Evolutionary conservation across 2,329 filamentous ascomycete species (phyloP).

Genomic region (Fusarium nisikadoi): DNA sequence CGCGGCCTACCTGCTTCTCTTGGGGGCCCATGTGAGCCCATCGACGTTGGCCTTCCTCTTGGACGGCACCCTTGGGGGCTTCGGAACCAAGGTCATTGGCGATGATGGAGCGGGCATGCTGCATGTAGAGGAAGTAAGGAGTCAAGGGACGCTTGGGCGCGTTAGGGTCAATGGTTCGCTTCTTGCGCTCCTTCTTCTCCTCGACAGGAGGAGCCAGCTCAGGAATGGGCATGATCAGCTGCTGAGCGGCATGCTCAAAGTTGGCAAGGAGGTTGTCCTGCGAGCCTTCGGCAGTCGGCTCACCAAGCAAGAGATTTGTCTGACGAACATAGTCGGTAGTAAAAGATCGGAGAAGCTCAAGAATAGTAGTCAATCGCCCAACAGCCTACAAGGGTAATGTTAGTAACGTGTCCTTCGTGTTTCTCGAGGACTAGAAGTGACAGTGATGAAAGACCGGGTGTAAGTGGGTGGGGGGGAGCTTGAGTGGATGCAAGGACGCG

Average conservation of each 20-base stretch:
- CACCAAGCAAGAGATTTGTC: slow-evolving; percentile 83
- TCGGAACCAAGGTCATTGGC: slow-evolving; percentile 79
- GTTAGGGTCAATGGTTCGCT: slow-evolving; percentile 87
- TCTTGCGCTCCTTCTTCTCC: slow-evolving; percentile 90
- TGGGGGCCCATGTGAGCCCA: slow-evolving; percentile 81
- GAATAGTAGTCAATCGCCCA: slow-evolving; percentile 77
- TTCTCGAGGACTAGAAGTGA: background rate
- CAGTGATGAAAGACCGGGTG: background rate
- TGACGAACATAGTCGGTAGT: slow-evolving; percentile 88
- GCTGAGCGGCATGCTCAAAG: slow-evolving; percentile 63
- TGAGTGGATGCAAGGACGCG: slow-evolving; percentile 14
- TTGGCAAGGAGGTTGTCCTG: slow-evolving; percentile 59
- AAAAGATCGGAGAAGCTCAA: slow-evolving; percentile 81
- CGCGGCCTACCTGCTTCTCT: slow-evolving; percentile 70
- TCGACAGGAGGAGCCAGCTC: slow-evolving; percentile 61
- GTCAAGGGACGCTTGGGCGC: slow-evolving; percentile 94
- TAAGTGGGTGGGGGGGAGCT: slow-evolving; percentile 26
- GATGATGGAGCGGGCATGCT: slow-evolving; percentile 85
- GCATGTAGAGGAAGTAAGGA: slow-evolving; percentile 95
- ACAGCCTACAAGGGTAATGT: slow-evolving; percentile 54
- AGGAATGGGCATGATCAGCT: slow-evolving; percentile 55
- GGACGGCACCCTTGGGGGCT: slow-evolving; percentile 85
- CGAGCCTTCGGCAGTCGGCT: slow-evolving; percentile 62
- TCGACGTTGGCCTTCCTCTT: slow-evolving; percentile 85
- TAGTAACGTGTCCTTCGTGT: slow-evolving; percentile 44